Evolutionary conservation across 306 rosid genomes (phyloP).

Genomic region (Macrotyloma uniflorum): DNA sequence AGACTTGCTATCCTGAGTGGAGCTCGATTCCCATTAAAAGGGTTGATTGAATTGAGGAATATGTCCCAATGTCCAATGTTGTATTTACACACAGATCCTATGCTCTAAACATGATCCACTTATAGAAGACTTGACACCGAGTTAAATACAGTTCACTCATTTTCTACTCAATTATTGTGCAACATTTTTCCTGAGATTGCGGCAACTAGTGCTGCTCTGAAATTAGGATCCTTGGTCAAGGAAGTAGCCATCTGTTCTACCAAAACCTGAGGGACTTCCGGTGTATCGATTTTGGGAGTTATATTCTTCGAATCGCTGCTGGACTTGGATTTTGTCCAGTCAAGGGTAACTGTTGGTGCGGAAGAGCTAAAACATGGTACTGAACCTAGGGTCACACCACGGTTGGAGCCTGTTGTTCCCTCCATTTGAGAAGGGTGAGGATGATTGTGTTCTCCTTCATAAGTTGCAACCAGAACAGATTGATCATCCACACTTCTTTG

Average conservation of each 20-base stretch:
- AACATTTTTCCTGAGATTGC: slow-evolving; percentile 85
- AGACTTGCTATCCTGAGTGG: slow-evolving; percentile 12
- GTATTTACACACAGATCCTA: slow-evolving; percentile 67
- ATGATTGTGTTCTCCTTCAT: slow-evolving; percentile 98
- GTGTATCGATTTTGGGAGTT: slow-evolving; percentile 51
- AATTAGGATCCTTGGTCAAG: slow-evolving; percentile 85
- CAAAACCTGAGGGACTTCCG: slow-evolving; percentile 62
- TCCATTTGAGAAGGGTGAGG: slow-evolving; percentile 65
- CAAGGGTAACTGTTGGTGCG: slow-evolving; percentile 57
- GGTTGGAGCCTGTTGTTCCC: slow-evolving; percentile 54
- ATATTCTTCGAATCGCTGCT: slow-evolving; percentile 39
- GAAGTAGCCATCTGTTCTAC: slow-evolving; percentile 97
- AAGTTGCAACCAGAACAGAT: slow-evolving; percentile 82
- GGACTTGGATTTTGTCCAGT: slow-evolving; percentile 63
- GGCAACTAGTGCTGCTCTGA: slow-evolving; percentile 87
- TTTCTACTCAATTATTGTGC: slow-evolving; percentile 40
- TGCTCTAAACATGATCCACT: slow-evolving; percentile 23
- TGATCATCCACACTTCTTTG: slow-evolving; percentile 97
- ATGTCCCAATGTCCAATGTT: slow-evolving; percentile 36
- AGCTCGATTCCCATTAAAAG: slow-evolving; percentile 22
- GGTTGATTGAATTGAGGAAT: slow-evolving; percentile 41
- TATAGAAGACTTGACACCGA: slow-evolving; percentile 20
- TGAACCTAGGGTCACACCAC: slow-evolving; percentile 40
- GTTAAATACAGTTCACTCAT: slow-evolving; percentile 31
- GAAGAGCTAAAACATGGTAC: slow-evolving; percentile 48